phyloP scores from a whole-genome alignment of 129 eudicot species.

The Chrysanthemum lavandulifolium region DNA sequence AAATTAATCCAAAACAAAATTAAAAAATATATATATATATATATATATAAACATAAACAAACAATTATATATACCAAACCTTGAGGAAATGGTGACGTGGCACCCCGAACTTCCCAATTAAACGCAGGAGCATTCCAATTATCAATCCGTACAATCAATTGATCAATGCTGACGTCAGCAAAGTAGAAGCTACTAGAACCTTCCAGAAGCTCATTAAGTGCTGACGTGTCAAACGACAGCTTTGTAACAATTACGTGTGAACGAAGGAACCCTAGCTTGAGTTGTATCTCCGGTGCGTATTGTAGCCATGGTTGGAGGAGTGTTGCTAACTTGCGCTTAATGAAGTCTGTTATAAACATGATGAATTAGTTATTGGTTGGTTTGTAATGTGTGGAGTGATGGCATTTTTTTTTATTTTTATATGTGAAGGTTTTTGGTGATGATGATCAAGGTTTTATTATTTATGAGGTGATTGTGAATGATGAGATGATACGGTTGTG shows the following conservation, averaged over 20 bases:
- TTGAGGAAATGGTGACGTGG: conserved; percentile 46
- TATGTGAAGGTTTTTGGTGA: too few species aligned
- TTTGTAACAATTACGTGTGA: conserved; percentile 43
- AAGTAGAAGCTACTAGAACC: conserved; percentile 45
- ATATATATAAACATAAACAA: conserved; percentile 14
- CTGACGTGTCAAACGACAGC: conserved; percentile 49
- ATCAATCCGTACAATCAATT: conserved; percentile 42
- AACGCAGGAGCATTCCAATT: conserved; percentile 72
- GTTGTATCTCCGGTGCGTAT: conserved; percentile 58
- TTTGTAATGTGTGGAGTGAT: too few species aligned
- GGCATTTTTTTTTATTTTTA: too few species aligned
- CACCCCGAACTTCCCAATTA: conserved; percentile 55
- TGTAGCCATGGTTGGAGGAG: conserved; percentile 78
- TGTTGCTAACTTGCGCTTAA: conserved; percentile 57
- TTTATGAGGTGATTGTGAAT: conserved; percentile 19
- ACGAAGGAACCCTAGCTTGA: conserved; percentile 73
- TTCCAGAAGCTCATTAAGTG: conserved; percentile 57
- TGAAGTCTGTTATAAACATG: conserved; percentile 51
- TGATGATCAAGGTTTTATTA: neutral
- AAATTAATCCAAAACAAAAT: conserved; percentile 13
- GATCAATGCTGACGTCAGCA: conserved; percentile 51
- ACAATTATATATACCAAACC: conserved; percentile 39
- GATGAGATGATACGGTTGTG: conserved; percentile 7
- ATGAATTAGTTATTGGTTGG: neutral
- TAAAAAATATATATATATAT: too few species aligned